phyloP scores from a whole-genome alignment of 2,329 filamentous ascomycete genomes.

The Epichloe uncinata region DNA sequence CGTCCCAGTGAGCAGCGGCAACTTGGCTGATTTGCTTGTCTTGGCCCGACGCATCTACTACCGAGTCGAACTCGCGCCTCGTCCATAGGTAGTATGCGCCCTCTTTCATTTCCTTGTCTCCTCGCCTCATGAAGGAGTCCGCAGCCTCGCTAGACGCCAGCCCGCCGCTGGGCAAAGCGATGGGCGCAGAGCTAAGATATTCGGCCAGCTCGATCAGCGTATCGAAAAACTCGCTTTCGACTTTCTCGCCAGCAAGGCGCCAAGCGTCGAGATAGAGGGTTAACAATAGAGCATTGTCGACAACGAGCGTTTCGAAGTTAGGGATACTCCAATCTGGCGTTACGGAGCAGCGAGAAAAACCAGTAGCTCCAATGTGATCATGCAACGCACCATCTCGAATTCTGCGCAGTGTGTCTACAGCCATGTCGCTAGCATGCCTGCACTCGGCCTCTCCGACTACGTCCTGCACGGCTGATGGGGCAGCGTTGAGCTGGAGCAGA shows the following conservation, averaged over 20 bases:
- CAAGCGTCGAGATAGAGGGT: conserved; percentile 80
- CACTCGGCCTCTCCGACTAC: conserved; percentile 80
- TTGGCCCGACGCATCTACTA: conserved; percentile 34
- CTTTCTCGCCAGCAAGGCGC: conserved; percentile 36
- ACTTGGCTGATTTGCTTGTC: conserved; percentile 52
- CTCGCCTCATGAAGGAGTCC: conserved; percentile 63
- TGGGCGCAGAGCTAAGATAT: conserved; percentile 64
- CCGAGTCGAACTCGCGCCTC: conserved; percentile 65
- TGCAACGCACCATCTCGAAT: conserved; percentile 47
- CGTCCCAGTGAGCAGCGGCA: conserved; percentile 72
- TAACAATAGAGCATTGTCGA: conserved; percentile 80
- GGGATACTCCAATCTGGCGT: conserved; percentile 88
- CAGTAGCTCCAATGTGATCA: conserved; percentile 40
- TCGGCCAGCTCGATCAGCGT: conserved; percentile 71
- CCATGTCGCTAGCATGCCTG: conserved; percentile 62
- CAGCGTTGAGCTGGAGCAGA: conserved; percentile 59
- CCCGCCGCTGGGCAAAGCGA: conserved; percentile 55
- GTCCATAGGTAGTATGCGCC: conserved; percentile 96
- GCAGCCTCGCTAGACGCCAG: conserved; percentile 86
- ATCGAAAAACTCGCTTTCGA: conserved; percentile 59
- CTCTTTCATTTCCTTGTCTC: conserved; percentile 71
- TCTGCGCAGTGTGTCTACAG: conserved; percentile 62
- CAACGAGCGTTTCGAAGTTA: conserved; percentile 95
- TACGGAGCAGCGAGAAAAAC: conserved; percentile 66
- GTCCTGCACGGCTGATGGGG: conserved; percentile 61